A percentile compares a stretch with the other conserved stretches of the same genome.
Evolutionary conservation across 371 early-diverging fungal species (phyloP).

Genomic region (Syncephalastrum racemosum): DNA sequence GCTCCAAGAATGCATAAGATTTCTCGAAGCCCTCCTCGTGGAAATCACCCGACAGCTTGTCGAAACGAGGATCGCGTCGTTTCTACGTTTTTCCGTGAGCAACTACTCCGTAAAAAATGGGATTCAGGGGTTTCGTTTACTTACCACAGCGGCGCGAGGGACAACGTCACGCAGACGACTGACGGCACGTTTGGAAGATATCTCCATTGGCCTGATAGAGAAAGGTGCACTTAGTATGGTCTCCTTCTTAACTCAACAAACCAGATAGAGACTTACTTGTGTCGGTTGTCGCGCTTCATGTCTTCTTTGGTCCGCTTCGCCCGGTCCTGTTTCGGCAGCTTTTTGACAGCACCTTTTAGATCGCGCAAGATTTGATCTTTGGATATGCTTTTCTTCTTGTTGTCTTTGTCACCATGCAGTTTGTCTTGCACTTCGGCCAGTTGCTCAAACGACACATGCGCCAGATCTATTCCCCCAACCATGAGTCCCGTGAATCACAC

Average conservation of each 20-base stretch:
- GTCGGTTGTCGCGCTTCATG: slow-evolving; percentile 49
- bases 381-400: slow-evolving; percentile 29
- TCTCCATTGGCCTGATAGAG: slow-evolving; percentile 66
- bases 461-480: slow-evolving; percentile 53
- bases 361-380: slow-evolving; percentile 41
- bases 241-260: too few relatives aligned
- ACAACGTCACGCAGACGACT: slow-evolving; percentile 78
- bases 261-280: slow-evolving; percentile 38
- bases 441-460: slow-evolving; percentile 81
- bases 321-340: slow-evolving; percentile 42
- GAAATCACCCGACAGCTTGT: slow-evolving; percentile 77
- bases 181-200: slow-evolving; percentile 81
- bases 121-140: slow-evolving; percentile 6
- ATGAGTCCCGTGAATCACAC: neutral
- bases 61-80: slow-evolving; percentile 89
- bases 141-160: slow-evolving; percentile 54
- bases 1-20: slow-evolving; percentile 80
- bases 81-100: slow-evolving; percentile 34
- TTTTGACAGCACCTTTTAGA: slow-evolving; percentile 31
- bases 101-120: neutral
- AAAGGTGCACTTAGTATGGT: too few relatives aligned
- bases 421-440: slow-evolving; percentile 74
- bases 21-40: slow-evolving; percentile 85
- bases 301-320: slow-evolving; percentile 38
- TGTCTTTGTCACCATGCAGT: slow-evolving; percentile 60